Base-by-base conservation (phyloP, 148 eudicot species). In the Talinum fruticosum region DNA sequence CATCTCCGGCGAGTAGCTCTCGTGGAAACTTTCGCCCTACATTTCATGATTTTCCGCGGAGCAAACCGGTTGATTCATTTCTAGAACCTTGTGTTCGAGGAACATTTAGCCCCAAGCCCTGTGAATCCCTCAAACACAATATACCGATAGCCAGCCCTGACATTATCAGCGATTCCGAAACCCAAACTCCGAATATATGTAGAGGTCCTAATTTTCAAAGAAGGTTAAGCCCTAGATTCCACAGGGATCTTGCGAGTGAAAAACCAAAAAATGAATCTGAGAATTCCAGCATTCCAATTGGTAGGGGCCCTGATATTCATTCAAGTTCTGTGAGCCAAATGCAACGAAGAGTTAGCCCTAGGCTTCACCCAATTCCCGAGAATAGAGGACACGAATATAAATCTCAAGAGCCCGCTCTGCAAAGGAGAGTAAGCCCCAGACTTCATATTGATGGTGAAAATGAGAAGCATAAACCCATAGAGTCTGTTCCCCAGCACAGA, bases 351-450 rank as follows among this genome's bases (percentile, higher is more conserved):
- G 4, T 44, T 70, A 70, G 73, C 73, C 73, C 73, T n/a, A 70
- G 51, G 53, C 73, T 41, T 70, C 73, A 41, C 14, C 49, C 21
- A 38, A 24, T 23, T 70, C 32, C 29, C 41, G 4, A 70, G 32
- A 23, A 5, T 21, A 13, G 26, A 38, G 51, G 12, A 36, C 73
- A 10, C 5, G 29, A 69, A 69, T 24, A 36, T 10, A 69, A 76
- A 26, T 30, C 59, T 29, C 15, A 62, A n/a, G 71, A 38, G 44
- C 65, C 59, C 28, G 32, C 10, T 26, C 30, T 36, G 29, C 73
- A 66, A 34, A 37, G 74, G 47, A 75, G 82, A 75, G 2, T 80
- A 15, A 76, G 79, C 64, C 79, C 83, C 65, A 65, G 75, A 61
- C 65, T 80, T 19, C 68, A 76, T 76, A 5, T 16, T 28, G 69